Conservation (phyloP, 2,329 filamentous ascomycete genomes). For the Aspergillus pseudotamarii region DNA sequence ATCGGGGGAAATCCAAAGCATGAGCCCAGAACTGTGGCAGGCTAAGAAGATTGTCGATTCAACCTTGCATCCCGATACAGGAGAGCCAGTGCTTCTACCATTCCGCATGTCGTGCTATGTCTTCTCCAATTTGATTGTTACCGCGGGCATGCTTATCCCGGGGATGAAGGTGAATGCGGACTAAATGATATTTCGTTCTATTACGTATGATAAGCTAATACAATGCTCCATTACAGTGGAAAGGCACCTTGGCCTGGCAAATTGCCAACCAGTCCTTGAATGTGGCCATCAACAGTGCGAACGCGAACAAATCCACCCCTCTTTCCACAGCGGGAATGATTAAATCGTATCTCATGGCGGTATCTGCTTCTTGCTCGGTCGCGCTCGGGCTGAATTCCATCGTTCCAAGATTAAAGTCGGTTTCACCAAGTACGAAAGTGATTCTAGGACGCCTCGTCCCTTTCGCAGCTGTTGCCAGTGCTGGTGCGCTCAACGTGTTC, state of each 20-base stretch:
- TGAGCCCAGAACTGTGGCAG: background rate
- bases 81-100: background rate
- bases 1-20: background rate
- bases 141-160: background rate
- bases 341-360: background rate
- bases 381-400: background rate
- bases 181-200: background rate
- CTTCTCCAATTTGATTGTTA: background rate
- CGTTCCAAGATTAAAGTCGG: background rate
- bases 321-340: background rate
- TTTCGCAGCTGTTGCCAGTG: constrained; percentile 1
- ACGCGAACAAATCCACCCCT: constrained; percentile 1
- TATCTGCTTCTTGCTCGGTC: constrained; percentile 1
- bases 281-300: background rate
- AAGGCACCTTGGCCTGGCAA: background rate
- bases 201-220: background rate
- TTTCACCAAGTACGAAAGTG: background rate
- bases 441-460: background rate
- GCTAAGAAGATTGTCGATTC: constrained; percentile 1
- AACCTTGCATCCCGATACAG: background rate
- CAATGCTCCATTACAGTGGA: background rate
- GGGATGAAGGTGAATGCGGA: background rate
- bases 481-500: constrained; percentile 1
- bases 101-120: constrained; percentile 5
- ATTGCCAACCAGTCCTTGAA: background rate